Base-by-base conservation (phyloP, 2,329 filamentous ascomycete genomes). In the Fusarium veterinarium region DNA sequence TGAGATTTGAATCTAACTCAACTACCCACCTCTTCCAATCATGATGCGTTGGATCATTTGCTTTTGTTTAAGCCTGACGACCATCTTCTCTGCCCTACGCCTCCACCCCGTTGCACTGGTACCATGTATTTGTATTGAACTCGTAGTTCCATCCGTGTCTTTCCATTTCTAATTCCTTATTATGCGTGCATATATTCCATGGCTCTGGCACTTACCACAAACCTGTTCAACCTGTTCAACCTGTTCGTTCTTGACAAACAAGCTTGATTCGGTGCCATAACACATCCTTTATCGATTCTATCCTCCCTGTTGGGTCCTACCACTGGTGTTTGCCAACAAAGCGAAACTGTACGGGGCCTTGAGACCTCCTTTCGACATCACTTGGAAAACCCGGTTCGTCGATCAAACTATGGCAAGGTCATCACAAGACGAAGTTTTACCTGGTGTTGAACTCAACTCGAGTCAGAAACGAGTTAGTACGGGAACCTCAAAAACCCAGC, bases 1-100 rank as follows among this genome's bases (percentile, higher is more conserved):
- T 68, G 48, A 66, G 42, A 57, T 76, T 67, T 37, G 42, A 60
- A 68, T 73, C 58, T 49, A 71, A 62, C 53, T 49, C 42, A 49
- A 17, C 56, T 49, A 14, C 23, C 35, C 35, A 19, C 62, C 44
- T 35, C 61, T 74, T 45, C 63, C 62, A 65, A 62, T 71, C 64
- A 71, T 28, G 37, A 37, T 49, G 28, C 19, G 42, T 45, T 30
- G 46, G 23, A 12, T 35, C 33, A 46, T 41, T 71, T 73, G 51
- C 71, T 74, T 73, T 60, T 66, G 55, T 51, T 35, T 45, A 48
- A 53, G 63, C 57, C 42, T 46, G 52, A 45, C 37, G 52, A 65
- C 53, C 61, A 65, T 38, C 60, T 46, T n/a, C 56, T 70, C 23
- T 71, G 51, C 30, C 40, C 48, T 55, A 64, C 55, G 23, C 58